Conservation (phyloP, 768 basidiomycete species). For the Dacryopinax primogenitus region DNA sequence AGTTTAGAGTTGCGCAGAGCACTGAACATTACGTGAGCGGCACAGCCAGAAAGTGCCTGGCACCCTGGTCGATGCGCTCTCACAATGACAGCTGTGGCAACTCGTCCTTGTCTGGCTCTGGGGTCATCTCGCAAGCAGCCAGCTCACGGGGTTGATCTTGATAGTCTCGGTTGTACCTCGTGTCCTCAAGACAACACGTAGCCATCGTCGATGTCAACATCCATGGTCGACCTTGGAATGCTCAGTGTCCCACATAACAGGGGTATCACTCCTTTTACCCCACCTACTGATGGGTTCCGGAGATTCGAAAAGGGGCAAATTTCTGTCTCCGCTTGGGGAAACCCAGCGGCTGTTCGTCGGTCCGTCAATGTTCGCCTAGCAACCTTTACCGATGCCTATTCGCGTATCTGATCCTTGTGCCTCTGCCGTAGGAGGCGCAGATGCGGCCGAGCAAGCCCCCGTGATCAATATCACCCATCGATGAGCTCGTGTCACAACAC, state of each 20-base stretch:
- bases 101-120: background rate
- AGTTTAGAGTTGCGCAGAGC: background rate
- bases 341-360: background rate
- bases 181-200: background rate
- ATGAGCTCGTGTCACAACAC: background rate
- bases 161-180: background rate
- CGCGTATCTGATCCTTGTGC: background rate
- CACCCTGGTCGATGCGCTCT: background rate
- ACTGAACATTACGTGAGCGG: background rate
- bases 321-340: background rate
- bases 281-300: background rate
- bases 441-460: background rate
- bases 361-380: background rate
- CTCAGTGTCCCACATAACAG: background rate
- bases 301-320: background rate
- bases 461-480: background rate
- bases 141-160: background rate
- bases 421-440: background rate
- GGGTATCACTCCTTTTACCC: background rate
- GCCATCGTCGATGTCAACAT: background rate
- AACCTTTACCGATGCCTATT: background rate
- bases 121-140: background rate
- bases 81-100: background rate
- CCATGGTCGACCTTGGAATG: background rate
- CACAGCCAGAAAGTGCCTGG: slow-evolving; percentile 1